Evolutionary conservation across 768 basidiomycete species (phyloP), one percentile per base, ranked within the genome.

Genomic region (Mycena chlorophos): DNA sequence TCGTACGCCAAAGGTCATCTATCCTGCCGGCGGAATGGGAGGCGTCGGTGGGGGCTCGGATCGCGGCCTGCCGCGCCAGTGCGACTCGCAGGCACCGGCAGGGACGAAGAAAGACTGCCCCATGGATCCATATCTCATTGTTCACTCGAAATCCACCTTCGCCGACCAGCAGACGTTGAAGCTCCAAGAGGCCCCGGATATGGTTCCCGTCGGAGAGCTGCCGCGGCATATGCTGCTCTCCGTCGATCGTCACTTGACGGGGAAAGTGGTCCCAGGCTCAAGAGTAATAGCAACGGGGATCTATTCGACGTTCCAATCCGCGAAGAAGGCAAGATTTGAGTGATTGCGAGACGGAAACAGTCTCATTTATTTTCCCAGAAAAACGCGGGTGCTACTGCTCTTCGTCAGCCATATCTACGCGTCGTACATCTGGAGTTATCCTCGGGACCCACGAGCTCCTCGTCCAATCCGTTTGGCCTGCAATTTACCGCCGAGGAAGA

Each of bases 171-270:
- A 99, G 72, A 90, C 85, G 12, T 80, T 99, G 63, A 99, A 99
- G 69, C 82, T 99, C 13, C 97, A 99, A 71, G 97, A 99, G 71
- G 95, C 96, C 17, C 97, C 97, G 0, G 97, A 99, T 70, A 97
- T 98, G 93, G 97, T 99, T 1, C 97, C 97, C 0, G 95, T 98
- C 23, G 97, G 97, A 79, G 97, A 99, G 68, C 77, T 99, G 38
- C 97, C 97, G 8, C 75, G 95, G 47, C 97, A 98, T 68, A 94
- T 99, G 81, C 80, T 96, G 49, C 77, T 99, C 23, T 95, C 91
- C 26, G 86, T 85, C 4, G 97, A 99, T 69, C 78, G 96, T 69
- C 87, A 94, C 66, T 77, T 98, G 51, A 93, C 95, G 0, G 94
- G 92, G 0, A 87, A 87, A 66, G 95, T 98, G 10, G 91, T 98